These are phyloP conservation scores for Aspergillus nomiae DNA, from an alignment of 2,329 filamentous ascomycete genomes.

Conservation along the genomic window DNA sequence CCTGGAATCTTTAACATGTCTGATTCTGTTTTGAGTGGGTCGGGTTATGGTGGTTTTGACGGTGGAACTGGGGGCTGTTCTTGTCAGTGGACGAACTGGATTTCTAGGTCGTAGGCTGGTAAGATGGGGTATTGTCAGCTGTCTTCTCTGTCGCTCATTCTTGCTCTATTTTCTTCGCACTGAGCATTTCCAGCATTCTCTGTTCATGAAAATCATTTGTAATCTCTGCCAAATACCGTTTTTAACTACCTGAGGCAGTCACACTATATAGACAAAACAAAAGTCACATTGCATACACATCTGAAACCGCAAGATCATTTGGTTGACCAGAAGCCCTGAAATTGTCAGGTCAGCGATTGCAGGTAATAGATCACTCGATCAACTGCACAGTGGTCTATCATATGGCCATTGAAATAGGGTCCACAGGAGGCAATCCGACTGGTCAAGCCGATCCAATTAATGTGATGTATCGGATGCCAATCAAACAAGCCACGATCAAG, in stretches of 20 bases:
- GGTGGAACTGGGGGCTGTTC: slow-evolving; percentile 61
- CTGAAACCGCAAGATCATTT: not conserved
- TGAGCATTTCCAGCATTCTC: not conserved
- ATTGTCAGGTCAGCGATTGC: not conserved
- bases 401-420: no score
- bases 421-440: not conserved
- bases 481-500: no score
- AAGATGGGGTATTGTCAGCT: not conserved
- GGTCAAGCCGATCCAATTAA: not conserved
- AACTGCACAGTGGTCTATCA: not conserved
- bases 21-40: slow-evolving; percentile 15
- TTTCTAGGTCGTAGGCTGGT: slow-evolving; percentile 13
- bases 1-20: slow-evolving; percentile 44
- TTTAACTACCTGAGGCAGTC: not conserved
- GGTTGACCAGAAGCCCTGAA: not conserved
- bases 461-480: not conserved
- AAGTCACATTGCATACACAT: not conserved
- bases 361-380: not conserved
- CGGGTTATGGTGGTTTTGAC: slow-evolving; percentile 54
- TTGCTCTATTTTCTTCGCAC: not conserved
- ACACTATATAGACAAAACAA: not conserved
- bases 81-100: slow-evolving; percentile 63
- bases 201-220: not conserved
- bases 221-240: not conserved
- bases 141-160: not conserved